Percentiles rank a stretch among this genome's conserved stretches.
Conservation (phyloP, 163 green algal genomes). For the Chlamydomonas reinhardtii region DNA sequence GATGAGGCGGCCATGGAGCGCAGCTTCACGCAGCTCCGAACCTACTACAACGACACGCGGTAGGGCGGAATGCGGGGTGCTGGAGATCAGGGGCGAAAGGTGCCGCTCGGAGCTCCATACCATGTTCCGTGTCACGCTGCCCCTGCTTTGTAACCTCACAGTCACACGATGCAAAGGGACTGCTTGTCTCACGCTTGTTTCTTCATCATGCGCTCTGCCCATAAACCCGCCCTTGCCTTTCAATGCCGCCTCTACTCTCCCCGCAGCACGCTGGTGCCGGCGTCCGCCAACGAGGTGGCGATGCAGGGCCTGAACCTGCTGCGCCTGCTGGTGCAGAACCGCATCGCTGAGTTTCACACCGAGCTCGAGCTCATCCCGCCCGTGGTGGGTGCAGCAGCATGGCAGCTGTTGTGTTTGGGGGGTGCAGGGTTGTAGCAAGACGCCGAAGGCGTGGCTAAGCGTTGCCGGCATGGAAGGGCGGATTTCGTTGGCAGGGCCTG, state of each 20-base stretch:
- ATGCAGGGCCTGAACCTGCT: constrained; percentile 93
- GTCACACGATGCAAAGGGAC: too few relatives aligned
- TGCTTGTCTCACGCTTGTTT: too few relatives aligned
- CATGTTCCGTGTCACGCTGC: too few relatives aligned
- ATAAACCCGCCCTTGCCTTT: too few relatives aligned
- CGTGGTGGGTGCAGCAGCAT: constrained; percentile 55
- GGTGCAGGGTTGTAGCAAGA: too few relatives aligned
- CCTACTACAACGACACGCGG: constrained; percentile 93
- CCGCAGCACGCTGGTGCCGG: constrained; percentile 71
- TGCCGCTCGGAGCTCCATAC: too few relatives aligned
- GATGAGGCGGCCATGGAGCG: constrained; percentile 93
- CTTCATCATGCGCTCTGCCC: too few relatives aligned
- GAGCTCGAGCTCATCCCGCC: constrained; percentile 91
- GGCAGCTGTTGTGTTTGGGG: not conserved
- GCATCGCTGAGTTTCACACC: constrained; percentile 98
- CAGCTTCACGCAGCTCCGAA: constrained; percentile 90
- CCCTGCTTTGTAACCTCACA: too few relatives aligned
- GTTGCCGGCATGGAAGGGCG: too few relatives aligned
- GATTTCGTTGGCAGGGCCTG: too few relatives aligned
- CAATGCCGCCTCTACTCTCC: not conserved
- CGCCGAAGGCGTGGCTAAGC: too few relatives aligned
- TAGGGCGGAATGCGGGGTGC: not conserved
- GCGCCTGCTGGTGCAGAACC: constrained; percentile 94
- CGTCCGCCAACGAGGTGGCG: constrained; percentile 76
- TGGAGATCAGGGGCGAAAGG: not conserved